Evolutionary conservation across 2,329 filamentous ascomycete genomes (phyloP), one percentile per base, ranked within the genome.

Genomic region (Beauveria sp.): DNA sequence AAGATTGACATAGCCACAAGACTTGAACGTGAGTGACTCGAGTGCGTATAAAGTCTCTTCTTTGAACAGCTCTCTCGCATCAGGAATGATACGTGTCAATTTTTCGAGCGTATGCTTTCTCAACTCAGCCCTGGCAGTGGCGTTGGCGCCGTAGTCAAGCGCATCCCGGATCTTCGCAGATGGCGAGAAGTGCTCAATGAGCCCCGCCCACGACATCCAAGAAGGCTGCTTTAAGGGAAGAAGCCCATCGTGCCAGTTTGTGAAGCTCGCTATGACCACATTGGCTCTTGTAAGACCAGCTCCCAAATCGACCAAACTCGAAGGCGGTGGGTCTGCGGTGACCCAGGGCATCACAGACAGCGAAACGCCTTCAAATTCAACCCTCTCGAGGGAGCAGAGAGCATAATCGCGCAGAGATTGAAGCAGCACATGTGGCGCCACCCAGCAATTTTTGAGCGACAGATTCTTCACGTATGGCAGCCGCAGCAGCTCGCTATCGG

Each of bases 361-460:
- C 7, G 88, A 90, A 0, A 90, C 83, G 0, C 85, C 87, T 66
- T 88, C 80, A 2, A 90, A 73, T 9, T 79, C 79, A 18, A 90
- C 70, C 22, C 77, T 79, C 64, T 81, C 76, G 14, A 90, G 71
- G 2, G 71, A 76, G 8, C 72, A 69, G 5, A 73, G 68, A 22
- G 78, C 76, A 70, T 86, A 81, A 5, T 72, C 69, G 2, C 74
- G 73, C 62, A 86, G 73, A 57, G 86, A 77, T 12, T 78, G 74
- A 38, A 80, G 68, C 38, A 90, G 76, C 1, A 85, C 76, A 46
- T 80, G 75, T 0, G 88, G 87, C 3, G 81, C 81, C 14, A 85
- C 75, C 86, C 87, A 90, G 72, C 87, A 89, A 67, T 90, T 90
- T 66, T 83, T 83, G 9, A 90, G 74, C 0, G 81, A 86, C 2